phyloP scores from a whole-genome alignment of 2,329 filamentous ascomycete genomes.

The Claviceps sp. region DNA sequence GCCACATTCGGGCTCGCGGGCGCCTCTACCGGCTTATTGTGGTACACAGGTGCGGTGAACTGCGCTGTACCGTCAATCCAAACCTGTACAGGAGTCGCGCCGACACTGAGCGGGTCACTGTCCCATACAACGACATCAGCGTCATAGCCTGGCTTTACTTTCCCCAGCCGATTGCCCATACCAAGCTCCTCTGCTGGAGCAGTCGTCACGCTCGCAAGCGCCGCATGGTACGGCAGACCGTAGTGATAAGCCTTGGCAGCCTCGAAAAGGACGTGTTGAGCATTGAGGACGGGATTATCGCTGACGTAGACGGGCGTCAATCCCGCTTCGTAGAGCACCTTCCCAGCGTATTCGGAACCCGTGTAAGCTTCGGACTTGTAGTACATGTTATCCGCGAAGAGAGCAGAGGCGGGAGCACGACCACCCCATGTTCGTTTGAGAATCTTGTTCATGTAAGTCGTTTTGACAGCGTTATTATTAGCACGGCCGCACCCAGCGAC shows the following conservation, averaged over 20 bases:
- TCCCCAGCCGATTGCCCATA: constrained; percentile 43
- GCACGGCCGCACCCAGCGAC: too few species aligned
- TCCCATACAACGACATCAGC: constrained; percentile 51
- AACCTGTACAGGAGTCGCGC: constrained; percentile 45
- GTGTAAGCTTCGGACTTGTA: constrained; percentile 57
- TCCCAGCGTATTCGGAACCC: constrained; percentile 52
- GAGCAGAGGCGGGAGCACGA: constrained; percentile 40
- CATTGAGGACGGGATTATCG: constrained; percentile 57
- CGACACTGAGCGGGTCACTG: constrained; percentile 45
- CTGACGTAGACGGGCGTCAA: constrained; percentile 56
- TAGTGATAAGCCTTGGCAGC: constrained; percentile 47
- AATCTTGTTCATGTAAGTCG: constrained; percentile 20
- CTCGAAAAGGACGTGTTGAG: constrained; percentile 55
- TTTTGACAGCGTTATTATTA: background rate
- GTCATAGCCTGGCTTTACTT: constrained; percentile 47
- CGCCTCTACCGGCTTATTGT: constrained; percentile 32
- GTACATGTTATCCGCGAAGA: constrained; percentile 61
- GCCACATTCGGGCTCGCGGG: constrained; percentile 26
- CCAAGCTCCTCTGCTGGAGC: constrained; percentile 45
- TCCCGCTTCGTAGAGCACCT: constrained; percentile 49
- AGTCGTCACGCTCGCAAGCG: constrained; percentile 43
- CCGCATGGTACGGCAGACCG: constrained; percentile 46
- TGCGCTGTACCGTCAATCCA: constrained; percentile 51
- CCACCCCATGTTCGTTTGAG: constrained; percentile 43
- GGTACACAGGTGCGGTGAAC: constrained; percentile 35